A percentile compares a stretch with the other conserved stretches of the same genome.
These are phyloP conservation scores for Crithidia sp. DNA, from an alignment of 208 protist species.

Conservation along the genomic window DNA sequence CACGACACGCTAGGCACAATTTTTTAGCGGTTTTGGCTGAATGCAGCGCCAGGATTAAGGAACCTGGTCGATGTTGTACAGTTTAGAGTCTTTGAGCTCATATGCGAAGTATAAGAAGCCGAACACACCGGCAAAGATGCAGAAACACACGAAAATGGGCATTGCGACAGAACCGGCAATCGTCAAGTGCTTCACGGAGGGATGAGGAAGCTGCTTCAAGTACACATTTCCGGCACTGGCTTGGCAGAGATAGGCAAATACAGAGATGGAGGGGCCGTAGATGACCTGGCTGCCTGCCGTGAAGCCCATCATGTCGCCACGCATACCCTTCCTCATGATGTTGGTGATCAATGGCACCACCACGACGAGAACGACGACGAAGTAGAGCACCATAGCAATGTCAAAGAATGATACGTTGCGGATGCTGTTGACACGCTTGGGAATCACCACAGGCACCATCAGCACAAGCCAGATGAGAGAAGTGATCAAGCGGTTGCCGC, in stretches of 20 bases:
- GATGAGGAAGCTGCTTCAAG: constrained; percentile 46
- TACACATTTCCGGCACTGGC: constrained; percentile 49
- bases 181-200: constrained; percentile 53
- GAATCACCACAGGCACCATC: constrained; percentile 74
- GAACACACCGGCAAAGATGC: constrained; percentile 46
- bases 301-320: constrained; percentile 43
- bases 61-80: constrained; percentile 66
- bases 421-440: constrained; percentile 79
- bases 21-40: no score
- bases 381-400: constrained; percentile 73
- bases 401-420: constrained; percentile 75
- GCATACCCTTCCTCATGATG: constrained; percentile 42
- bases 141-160: constrained; percentile 50
- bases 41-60: constrained; percentile 28
- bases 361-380: constrained; percentile 54
- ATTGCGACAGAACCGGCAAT: constrained; percentile 47
- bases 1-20: no score
- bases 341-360: constrained; percentile 55
- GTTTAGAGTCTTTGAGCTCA: constrained; percentile 43
- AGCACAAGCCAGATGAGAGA: constrained; percentile 53
- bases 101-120: constrained; percentile 83
- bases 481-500: constrained; percentile 53
- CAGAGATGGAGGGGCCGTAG: constrained; percentile 64
- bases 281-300: constrained; percentile 59
- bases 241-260: constrained; percentile 82